A percentile compares a stretch with the other conserved stretches of the same genome.
Conservation (phyloP, 164 flowering plant species). For the Berberis thunbergii region DNA sequence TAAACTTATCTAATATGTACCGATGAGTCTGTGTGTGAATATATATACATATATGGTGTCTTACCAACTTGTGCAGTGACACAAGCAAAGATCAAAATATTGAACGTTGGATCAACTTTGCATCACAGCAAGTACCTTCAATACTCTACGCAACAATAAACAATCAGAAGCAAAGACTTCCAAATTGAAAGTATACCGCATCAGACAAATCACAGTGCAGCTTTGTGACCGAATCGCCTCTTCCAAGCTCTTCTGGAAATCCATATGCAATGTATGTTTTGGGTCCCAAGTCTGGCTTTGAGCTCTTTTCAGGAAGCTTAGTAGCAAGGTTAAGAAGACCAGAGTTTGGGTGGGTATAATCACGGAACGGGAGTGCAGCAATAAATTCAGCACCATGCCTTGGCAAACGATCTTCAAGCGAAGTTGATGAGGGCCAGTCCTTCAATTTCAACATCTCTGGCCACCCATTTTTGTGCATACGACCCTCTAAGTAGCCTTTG, state of each 20-base stretch:
- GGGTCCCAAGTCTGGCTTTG: constrained; percentile 76
- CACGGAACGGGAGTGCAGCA: constrained; percentile 56
- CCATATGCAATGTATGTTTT: constrained; percentile 82
- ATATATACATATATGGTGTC: too few species aligned
- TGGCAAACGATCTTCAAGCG: constrained; percentile 65
- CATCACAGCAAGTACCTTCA: neutral
- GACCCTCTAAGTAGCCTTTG: constrained; percentile 64
- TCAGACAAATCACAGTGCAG: constrained; percentile 78
- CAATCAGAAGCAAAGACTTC: neutral
- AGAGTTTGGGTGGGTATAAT: constrained; percentile 58
- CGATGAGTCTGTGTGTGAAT: too few species aligned
- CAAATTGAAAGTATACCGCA: constrained; percentile 36
- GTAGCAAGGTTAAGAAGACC: constrained; percentile 70
- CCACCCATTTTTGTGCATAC: constrained; percentile 51
- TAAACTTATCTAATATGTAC: too few species aligned
- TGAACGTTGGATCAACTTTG: constrained; percentile 2
- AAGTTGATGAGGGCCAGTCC: constrained; percentile 77
- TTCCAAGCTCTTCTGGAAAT: constrained; percentile 55
- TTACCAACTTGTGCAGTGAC: too few species aligned
- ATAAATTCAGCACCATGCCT: constrained; percentile 75
- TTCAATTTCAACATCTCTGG: constrained; percentile 82
- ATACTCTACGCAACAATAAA: neutral
- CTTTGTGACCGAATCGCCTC: constrained; percentile 82
- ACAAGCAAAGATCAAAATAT: too few species aligned
- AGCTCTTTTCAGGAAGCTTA: constrained; percentile 43